Evolutionary conservation across 2,329 filamentous ascomycete species (phyloP).

Genomic region (Ilyonectria destructans): DNA sequence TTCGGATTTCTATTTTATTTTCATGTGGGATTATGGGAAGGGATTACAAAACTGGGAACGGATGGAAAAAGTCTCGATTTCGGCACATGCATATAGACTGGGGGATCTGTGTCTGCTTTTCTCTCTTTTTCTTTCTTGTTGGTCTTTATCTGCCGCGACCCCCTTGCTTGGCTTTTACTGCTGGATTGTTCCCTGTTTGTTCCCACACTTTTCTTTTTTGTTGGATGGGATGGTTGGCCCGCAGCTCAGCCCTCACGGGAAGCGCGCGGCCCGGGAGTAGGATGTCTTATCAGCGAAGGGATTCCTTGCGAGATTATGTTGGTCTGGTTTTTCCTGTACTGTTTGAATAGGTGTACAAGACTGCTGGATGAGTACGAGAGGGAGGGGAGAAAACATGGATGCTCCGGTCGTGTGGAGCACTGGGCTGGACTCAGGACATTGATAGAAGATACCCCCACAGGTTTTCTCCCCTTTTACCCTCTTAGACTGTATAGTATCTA

Average conservation of each 20-base stretch:
- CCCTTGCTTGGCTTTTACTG: conserved; percentile 36
- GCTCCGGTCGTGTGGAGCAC: conserved; percentile 45
- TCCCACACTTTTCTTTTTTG: conserved; percentile 33
- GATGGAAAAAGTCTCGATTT: conserved; percentile 47
- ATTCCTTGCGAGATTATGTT: conserved; percentile 36
- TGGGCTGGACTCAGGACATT: conserved; percentile 53
- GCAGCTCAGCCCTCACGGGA: conserved; percentile 41
- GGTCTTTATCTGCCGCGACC: conserved; percentile 33
- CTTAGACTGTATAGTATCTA: conserved; percentile 50
- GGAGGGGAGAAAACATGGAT: conserved; percentile 40
- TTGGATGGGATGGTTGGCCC: conserved; percentile 35
- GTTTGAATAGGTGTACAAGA: conserved; percentile 50
- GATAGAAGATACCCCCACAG: conserved; percentile 54
- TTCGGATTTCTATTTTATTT: conserved; percentile 37
- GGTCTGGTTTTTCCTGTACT: conserved; percentile 40
- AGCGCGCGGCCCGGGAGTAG: conserved; percentile 21
- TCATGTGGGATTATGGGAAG: conserved; percentile 40
- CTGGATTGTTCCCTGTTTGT: conserved; percentile 32
- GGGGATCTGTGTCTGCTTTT: conserved; percentile 39
- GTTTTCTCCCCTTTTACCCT: conserved; percentile 43
- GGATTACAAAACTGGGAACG: conserved; percentile 49
- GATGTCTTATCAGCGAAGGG: conserved; percentile 37
- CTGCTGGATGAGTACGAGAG: conserved; percentile 40
- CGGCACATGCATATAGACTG: conserved; percentile 51
- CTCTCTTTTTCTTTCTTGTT: conserved; percentile 33